Percentiles rank a stretch among this genome's conserved stretches.
These are phyloP conservation scores for Dicorynia guianensis DNA, from an alignment of 306 rosid species.

Conservation along the genomic window DNA sequence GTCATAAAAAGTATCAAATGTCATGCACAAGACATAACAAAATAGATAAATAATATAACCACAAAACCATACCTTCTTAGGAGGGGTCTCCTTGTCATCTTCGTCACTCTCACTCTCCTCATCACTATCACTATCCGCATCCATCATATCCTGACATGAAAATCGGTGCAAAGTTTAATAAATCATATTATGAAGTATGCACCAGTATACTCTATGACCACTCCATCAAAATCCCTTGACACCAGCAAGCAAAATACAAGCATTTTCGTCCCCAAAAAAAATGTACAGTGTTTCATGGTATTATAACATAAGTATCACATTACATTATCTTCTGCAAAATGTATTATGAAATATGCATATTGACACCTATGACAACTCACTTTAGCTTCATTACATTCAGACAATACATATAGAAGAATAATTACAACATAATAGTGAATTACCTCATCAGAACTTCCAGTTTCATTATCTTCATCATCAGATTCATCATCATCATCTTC, in stretches of 20 bases:
- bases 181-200: no score
- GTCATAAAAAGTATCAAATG: no score
- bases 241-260: background rate
- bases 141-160: slow-evolving; percentile 53
- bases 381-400: no score
- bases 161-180: slow-evolving; percentile 1
- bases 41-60: background rate
- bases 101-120: slow-evolving; percentile 53
- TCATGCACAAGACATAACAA: background rate
- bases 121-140: slow-evolving; percentile 44
- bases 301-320: background rate
- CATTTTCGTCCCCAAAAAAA: background rate
- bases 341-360: background rate
- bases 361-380: background rate
- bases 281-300: background rate
- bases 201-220: no score
- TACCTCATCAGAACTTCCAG: slow-evolving; percentile 56
- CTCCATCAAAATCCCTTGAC: background rate
- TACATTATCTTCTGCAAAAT: background rate
- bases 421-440: background rate
- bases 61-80: slow-evolving; percentile 60
- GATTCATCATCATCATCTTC: slow-evolving; percentile 46
- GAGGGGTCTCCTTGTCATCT: slow-evolving; percentile 54
- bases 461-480: slow-evolving; percentile 42
- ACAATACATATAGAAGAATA: background rate